Evolutionary conservation across 495 filamentous ascomycete genomes (phyloP).

Genomic region (Neurospora sp.): DNA sequence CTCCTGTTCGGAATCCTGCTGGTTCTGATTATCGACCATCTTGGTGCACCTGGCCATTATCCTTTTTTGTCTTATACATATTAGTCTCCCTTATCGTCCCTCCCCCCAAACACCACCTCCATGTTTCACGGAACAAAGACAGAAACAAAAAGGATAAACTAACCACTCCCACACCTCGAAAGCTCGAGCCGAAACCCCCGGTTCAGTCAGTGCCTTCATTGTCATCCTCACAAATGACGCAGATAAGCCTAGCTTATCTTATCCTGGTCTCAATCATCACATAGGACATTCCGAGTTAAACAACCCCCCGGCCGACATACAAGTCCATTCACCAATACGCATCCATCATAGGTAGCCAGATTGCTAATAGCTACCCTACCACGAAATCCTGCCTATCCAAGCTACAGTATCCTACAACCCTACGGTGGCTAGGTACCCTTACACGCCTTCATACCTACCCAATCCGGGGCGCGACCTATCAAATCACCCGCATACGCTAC

Average conservation of each 20-base stretch:
- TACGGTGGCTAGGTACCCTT: neutral
- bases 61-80: conserved; percentile 1
- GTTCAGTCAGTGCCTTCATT: neutral
- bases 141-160: neutral
- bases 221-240: conserved; percentile 35
- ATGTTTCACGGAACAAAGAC: neutral
- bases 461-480: neutral
- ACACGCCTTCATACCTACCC: neutral
- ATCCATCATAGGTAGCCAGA: neutral
- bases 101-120: neutral
- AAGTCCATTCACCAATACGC: conserved; percentile 8
- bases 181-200: conserved; percentile 2
- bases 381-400: neutral
- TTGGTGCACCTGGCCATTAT: neutral
- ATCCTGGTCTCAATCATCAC: conserved; percentile 41
- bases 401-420: neutral
- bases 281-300: conserved; percentile 20
- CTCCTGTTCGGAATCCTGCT: neutral
- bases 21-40: neutral
- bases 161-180: conserved; percentile 1
- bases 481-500: neutral
- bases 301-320: neutral
- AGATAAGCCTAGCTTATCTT: conserved; percentile 43
- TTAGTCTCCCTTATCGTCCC: neutral
- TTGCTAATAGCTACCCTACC: neutral